Conservation (phyloP, 139 green algal genomes). For the Desmodesmus armatus region DNA sequence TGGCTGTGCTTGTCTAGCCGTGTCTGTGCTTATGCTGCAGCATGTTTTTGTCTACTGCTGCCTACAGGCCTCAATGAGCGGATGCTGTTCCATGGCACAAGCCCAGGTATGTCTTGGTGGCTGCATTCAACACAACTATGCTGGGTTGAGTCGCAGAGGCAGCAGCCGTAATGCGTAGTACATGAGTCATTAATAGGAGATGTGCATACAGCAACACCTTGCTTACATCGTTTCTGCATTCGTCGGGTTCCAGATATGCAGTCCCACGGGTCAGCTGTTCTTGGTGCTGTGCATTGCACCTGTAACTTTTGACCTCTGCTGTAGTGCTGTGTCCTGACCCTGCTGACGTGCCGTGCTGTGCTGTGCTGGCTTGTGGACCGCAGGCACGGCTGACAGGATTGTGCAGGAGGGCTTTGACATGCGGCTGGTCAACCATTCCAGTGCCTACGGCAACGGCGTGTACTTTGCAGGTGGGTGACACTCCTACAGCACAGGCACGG, state of each 20-base stretch:
- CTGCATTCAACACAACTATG: too few relatives aligned
- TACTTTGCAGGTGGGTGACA: slow-evolving; percentile 26
- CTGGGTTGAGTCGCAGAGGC: not conserved
- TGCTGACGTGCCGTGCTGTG: too few relatives aligned
- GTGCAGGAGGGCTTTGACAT: slow-evolving; percentile 17
- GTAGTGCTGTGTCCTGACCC: too few relatives aligned
- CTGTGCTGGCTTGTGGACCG: not conserved
- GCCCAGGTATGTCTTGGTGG: slow-evolving; percentile 5
- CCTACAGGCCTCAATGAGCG: slow-evolving; percentile 35
- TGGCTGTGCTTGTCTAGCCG: too few relatives aligned
- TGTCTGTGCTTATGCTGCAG: too few relatives aligned
- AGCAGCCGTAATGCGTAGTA: not conserved
- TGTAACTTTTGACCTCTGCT: too few relatives aligned
- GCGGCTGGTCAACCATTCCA: not conserved
- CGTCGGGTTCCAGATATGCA: not conserved
- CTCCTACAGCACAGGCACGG: too few relatives aligned
- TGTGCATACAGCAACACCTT: not conserved
- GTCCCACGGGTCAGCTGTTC: not conserved
- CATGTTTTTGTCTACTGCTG: not conserved
- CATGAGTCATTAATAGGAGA: not conserved
- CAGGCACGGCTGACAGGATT: slow-evolving; percentile 4
- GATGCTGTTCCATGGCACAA: slow-evolving; percentile 27
- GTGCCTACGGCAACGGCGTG: slow-evolving; percentile 23
- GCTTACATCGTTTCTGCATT: not conserved
- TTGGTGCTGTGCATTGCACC: not conserved